These are phyloP conservation scores for Phytophthora sojae DNA, from an alignment of 352 stramenopile genomes.

Conservation along the genomic window DNA sequence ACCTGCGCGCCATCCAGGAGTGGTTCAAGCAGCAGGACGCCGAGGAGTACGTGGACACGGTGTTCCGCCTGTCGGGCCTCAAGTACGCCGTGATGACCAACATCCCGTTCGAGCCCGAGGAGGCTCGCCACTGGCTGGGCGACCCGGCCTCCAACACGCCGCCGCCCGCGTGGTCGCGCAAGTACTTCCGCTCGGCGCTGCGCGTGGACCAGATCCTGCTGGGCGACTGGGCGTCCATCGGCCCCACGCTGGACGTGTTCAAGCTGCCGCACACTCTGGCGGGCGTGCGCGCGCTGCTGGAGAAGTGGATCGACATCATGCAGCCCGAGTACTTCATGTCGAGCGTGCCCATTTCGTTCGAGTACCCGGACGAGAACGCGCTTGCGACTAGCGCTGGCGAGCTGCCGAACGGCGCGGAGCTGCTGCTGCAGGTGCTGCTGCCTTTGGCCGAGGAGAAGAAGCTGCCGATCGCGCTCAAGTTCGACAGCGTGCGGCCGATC, in stretches of 20 bases:
- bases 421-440: constrained; percentile 92
- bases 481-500: constrained; percentile 90
- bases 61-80: constrained; percentile 80
- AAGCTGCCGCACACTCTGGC: constrained; percentile 74
- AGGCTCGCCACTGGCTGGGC: constrained; percentile 64
- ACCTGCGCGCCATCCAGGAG: constrained; percentile 84
- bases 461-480: constrained; percentile 94
- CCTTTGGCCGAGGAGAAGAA: constrained; percentile 89
- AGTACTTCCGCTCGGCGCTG: constrained; percentile 90
- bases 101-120: constrained; percentile 87
- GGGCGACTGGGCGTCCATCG: constrained; percentile 85
- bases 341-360: constrained; percentile 92
- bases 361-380: constrained; percentile 55
- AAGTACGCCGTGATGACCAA: constrained; percentile 96
- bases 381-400: constrained; percentile 20
- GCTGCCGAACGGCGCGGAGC: constrained; percentile 52
- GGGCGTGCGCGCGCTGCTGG: constrained; percentile 83
- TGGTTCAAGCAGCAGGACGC: constrained; percentile 85
- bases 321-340: constrained; percentile 96
- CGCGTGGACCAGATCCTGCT: constrained; percentile 92
- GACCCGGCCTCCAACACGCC: constrained; percentile 48
- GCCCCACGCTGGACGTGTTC: constrained; percentile 61
- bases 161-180: constrained; percentile 59
- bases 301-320: constrained; percentile 93
- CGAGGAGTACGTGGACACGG: constrained; percentile 72